A percentile compares a stretch with the other conserved stretches of the same genome.
phyloP scores from a whole-genome alignment of 2,329 filamentous ascomycete genomes.

The Epichloe gansuensis region DNA sequence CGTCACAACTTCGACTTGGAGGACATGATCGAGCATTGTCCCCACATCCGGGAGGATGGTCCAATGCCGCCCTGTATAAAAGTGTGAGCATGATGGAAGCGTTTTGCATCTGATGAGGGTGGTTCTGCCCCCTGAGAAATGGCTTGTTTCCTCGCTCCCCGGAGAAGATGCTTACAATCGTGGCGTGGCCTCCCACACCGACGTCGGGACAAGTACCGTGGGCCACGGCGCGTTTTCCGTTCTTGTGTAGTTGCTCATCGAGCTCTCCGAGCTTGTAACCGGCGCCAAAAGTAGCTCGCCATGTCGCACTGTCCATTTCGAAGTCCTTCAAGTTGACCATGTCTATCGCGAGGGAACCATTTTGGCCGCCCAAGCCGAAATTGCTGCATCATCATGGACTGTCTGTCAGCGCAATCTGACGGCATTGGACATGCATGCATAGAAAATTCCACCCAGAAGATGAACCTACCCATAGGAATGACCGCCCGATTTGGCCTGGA shows the following conservation, averaged over 20 bases:
- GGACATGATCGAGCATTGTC: conserved; percentile 39
- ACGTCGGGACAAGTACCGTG: conserved; percentile 49
- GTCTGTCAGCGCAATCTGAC: too few species aligned
- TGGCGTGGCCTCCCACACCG: conserved; percentile 44
- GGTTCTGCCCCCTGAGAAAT: too few species aligned
- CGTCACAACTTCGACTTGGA: conserved; percentile 44
- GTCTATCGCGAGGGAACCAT: conserved; percentile 42
- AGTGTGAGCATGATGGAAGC: background rate
- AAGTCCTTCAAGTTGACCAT: conserved; percentile 40
- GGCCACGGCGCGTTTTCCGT: conserved; percentile 43
- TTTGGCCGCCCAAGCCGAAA: conserved; percentile 34
- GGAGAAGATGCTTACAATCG: conserved; percentile 29
- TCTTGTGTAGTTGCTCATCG: conserved; percentile 34
- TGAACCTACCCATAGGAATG: conserved; percentile 48
- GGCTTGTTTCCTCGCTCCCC: background rate
- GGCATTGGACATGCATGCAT: too few species aligned
- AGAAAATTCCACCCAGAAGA: too few species aligned
- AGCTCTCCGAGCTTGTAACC: conserved; percentile 41
- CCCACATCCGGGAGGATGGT: conserved; percentile 48
- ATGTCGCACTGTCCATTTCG: conserved; percentile 37
- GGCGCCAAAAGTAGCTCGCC: conserved; percentile 42
- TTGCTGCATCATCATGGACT: conserved; percentile 16
- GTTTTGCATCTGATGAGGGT: background rate
- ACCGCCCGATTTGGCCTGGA: conserved; percentile 51
- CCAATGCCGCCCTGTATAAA: conserved; percentile 40